Evolutionary conservation across 1,284 basidiomycete genomes (phyloP), one percentile per base, ranked within the genome.

Genomic region (Ceratobasidium sp.): DNA sequence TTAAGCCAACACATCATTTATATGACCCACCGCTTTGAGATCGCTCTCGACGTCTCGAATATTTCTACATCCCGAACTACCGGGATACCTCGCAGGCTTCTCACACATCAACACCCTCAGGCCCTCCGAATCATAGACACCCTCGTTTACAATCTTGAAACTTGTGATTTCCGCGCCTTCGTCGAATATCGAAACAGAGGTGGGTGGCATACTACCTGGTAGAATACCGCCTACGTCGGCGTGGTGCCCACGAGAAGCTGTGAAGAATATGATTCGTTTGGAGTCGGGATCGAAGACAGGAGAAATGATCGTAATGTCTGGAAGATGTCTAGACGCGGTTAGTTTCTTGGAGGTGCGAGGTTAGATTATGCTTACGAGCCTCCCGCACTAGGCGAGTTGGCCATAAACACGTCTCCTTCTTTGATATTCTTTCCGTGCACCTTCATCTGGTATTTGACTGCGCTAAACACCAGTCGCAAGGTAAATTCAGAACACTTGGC

Each of bases 131-230:
- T 98, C 88, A 77, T 94, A 98, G 3, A 89, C 79, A 5, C 96
- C 95, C 20, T 86, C 84, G 52, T 86, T 82, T 15, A 99, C 96
- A 72, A 98, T 89, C 80, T 97, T 98, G 85, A 99, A 94, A 75
- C 91, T 92, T 72, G 88, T 85, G 70, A 98, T 93, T 76, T 94
- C 86, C 0, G 96, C 96, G 13, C 96, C 96, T 79, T 99, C 96
- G 77, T 99, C 92, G 73, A 90, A 94, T 56, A 98, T 88, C 70
- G 85, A 93, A 69, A 91, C 92, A 29, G 90, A 93, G 0, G 91
- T 95, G 0, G 96, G 93, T 0, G 96, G 96, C 96, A 98, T 98
- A 17, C 92, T 94, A 22, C 88, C 82, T 1, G 94, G 92, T 5
- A 94, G 82, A 73, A 91, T 91, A 0, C 89, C 89, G 0, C 86